Evolutionary conservation across 352 stramenopile genomes (phyloP).

Genomic region (Pythium myriotylum): DNA sequence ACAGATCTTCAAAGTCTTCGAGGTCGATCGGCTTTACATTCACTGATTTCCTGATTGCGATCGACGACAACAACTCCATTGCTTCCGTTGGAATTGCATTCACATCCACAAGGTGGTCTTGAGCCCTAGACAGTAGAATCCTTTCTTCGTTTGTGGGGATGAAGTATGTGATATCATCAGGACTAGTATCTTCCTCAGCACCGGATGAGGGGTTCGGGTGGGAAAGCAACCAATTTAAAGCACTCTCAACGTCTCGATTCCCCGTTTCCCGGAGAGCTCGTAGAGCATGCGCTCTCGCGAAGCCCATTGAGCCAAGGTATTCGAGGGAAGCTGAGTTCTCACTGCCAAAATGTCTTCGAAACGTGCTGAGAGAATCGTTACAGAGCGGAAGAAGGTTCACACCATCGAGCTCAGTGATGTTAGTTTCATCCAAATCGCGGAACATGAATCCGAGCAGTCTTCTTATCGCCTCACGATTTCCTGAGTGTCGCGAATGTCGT

Average conservation of each 20-base stretch:
- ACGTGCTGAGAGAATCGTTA: constrained; percentile 46
- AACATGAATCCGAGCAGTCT: constrained; percentile 57
- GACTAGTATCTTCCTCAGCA: neutral
- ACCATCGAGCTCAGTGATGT: constrained; percentile 36
- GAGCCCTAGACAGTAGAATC: constrained; percentile 42
- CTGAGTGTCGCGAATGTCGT: constrained; percentile 43
- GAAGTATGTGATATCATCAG: constrained; percentile 29
- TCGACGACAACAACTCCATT: constrained; percentile 39
- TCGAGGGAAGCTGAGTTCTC: constrained; percentile 38
- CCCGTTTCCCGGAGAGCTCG: constrained; percentile 42
- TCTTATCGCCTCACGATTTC: constrained; percentile 36
- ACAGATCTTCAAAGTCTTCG: constrained; percentile 56
- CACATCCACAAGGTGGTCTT: constrained; percentile 43
- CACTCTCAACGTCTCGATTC: constrained; percentile 44
- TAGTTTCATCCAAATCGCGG: constrained; percentile 34
- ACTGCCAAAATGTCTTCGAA: constrained; percentile 31
- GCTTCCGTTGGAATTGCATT: constrained; percentile 33
- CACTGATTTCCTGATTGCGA: constrained; percentile 29
- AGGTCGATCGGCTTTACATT: constrained; percentile 60
- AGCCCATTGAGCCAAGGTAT: constrained; percentile 68
- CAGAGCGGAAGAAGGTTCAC: constrained; percentile 65
- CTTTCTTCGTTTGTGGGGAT: constrained; percentile 51
- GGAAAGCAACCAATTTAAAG: constrained; percentile 69
- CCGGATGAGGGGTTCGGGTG: constrained; percentile 32
- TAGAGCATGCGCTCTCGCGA: constrained; percentile 50